Conservation (phyloP, 2,329 filamentous ascomycete species). For the Colletotrichum incanum region DNA sequence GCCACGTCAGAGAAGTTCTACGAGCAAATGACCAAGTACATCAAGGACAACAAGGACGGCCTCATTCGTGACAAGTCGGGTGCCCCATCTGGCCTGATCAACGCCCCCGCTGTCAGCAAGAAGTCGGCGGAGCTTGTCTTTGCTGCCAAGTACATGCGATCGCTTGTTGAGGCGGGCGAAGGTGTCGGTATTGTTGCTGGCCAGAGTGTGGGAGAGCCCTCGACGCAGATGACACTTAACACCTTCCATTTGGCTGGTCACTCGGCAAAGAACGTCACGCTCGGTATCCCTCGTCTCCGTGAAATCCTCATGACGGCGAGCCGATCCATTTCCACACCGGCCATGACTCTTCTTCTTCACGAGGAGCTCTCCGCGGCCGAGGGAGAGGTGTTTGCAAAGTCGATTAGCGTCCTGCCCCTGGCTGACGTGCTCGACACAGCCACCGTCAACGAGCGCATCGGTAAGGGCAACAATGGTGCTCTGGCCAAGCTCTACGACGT, state of each 20-base stretch:
- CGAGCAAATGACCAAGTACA: constrained; percentile 79
- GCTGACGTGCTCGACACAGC: constrained; percentile 88
- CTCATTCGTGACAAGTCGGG: constrained; percentile 62
- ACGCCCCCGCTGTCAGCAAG: constrained; percentile 61
- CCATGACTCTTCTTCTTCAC: constrained; percentile 87
- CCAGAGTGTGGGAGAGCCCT: constrained; percentile 96
- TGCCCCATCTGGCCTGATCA: constrained; percentile 53
- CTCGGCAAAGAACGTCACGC: constrained; percentile 97
- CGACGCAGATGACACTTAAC: constrained; percentile 99
- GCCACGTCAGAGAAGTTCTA: constrained; percentile 93
- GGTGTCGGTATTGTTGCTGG: constrained; percentile 97
- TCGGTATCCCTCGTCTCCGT: constrained; percentile 96
- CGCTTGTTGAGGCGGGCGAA: constrained; percentile 94
- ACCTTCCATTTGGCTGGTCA: constrained; percentile 99
- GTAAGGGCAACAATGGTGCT: constrained; percentile 76
- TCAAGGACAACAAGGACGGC: constrained; percentile 81
- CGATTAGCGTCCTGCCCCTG: constrained; percentile 88
- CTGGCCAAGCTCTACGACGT: constrained; percentile 91
- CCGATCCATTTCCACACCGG: constrained; percentile 88
- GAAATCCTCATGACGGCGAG: constrained; percentile 99
- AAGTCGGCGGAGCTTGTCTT: constrained; percentile 88
- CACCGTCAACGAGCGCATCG: constrained; percentile 84
- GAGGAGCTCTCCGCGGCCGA: constrained; percentile 79
- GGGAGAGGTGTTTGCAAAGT: constrained; percentile 88
- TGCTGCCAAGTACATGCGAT: constrained; percentile 93